Evolutionary conservation across 345 rosid species (phyloP).

Genomic region (Streptanthus diversifolius): DNA sequence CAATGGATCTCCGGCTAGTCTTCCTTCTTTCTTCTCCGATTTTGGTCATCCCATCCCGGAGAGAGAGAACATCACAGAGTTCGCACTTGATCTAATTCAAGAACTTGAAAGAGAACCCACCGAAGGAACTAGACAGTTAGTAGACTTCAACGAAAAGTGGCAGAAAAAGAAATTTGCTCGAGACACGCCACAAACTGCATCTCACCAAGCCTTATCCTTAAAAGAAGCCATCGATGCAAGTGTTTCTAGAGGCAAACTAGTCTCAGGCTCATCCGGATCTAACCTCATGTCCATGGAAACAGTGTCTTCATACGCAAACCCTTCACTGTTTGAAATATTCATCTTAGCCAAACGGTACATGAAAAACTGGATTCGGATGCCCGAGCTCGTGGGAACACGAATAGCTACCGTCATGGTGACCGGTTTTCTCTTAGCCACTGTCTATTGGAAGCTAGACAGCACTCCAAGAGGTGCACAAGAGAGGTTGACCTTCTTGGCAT

Average conservation of each 20-base stretch:
- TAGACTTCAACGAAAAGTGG: slow-evolving; percentile 65
- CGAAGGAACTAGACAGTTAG: slow-evolving; percentile 47
- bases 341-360: slow-evolving; percentile 31
- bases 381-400: slow-evolving; percentile 22
- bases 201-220: slow-evolving; percentile 3
- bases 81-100: slow-evolving; percentile 60
- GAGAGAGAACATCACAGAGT: slow-evolving; percentile 63
- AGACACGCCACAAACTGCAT: slow-evolving; percentile 1
- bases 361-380: slow-evolving; percentile 29
- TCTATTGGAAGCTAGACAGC: slow-evolving; percentile 48
- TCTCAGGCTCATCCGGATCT: slow-evolving; percentile 23
- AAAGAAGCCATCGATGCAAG: slow-evolving; percentile 21
- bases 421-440: slow-evolving; percentile 47
- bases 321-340: not conserved
- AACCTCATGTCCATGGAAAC: slow-evolving; percentile 28
- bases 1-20: slow-evolving; percentile 45
- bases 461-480: slow-evolving; percentile 38
- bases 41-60: slow-evolving; percentile 70
- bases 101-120: not conserved
- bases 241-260: slow-evolving; percentile 18
- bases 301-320: slow-evolving; percentile 13
- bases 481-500: slow-evolving; percentile 42
- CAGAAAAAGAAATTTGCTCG: slow-evolving; percentile 3
- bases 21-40: slow-evolving; percentile 49
- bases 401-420: slow-evolving; percentile 26